Percentiles rank a stretch among this genome's conserved stretches.
phyloP scores from a whole-genome alignment of 1,284 basidiomycete species.

The Pseudozyma sp. region DNA sequence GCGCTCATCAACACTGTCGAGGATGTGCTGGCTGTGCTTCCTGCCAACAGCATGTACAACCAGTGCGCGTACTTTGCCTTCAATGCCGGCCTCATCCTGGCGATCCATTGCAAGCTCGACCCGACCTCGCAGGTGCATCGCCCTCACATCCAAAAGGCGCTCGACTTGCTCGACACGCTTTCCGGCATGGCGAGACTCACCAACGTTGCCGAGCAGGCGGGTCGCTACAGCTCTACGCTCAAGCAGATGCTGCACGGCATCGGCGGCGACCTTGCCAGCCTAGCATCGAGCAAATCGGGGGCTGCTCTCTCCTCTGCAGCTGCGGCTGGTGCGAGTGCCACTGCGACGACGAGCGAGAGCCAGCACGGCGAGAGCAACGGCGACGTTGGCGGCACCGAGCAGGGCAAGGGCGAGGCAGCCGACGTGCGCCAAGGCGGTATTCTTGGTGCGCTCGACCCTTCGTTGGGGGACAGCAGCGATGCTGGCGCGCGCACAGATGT shows the following conservation, averaged over 20 bases:
- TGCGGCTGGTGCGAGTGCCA: constrained; percentile 1
- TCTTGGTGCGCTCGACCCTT: constrained; percentile 33
- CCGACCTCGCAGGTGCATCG: constrained; percentile 45
- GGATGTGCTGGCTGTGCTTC: constrained; percentile 39
- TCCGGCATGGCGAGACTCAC: constrained; percentile 41
- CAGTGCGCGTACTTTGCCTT: constrained; percentile 54
- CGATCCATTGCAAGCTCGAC: constrained; percentile 53
- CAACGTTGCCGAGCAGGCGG: constrained; percentile 58
- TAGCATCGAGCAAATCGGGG: constrained; percentile 25
- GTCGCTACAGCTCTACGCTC: constrained; percentile 54
- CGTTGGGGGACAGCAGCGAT: constrained; percentile 19
- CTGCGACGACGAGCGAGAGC: not conserved
- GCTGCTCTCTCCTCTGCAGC: constrained; percentile 16
- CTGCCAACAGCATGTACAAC: constrained; percentile 52
- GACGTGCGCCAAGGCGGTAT: constrained; percentile 18
- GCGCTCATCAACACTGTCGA: constrained; percentile 52
- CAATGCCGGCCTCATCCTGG: constrained; percentile 54
- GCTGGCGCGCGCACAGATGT: constrained; percentile 21
- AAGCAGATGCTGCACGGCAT: constrained; percentile 51
- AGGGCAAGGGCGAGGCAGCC: constrained; percentile 8
- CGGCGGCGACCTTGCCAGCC: constrained; percentile 30
- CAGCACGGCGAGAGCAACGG: constrained; percentile 15
- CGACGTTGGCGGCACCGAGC: constrained; percentile 1
- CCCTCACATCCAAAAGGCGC: constrained; percentile 56
- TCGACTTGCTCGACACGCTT: constrained; percentile 48